Base-by-base conservation (phyloP, 148 eudicot genomes). In the Chenopodium suecicum region DNA sequence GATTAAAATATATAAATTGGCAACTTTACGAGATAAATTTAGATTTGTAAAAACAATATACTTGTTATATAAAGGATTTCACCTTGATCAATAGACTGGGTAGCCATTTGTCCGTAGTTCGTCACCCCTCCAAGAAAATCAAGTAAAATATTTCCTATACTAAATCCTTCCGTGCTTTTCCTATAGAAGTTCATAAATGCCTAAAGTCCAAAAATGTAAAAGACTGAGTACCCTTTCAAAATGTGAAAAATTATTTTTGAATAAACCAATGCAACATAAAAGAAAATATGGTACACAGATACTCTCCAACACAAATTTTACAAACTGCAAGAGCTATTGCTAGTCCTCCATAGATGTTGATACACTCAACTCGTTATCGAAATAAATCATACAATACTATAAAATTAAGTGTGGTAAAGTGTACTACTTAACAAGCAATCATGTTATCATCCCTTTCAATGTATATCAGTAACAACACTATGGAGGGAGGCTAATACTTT, bases 81-180 rank as follows among this genome's bases (percentile, higher is more conserved):
- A 94, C 97, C 78, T 83, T 92, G 97, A 86, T 94, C 98, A 34
- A 94, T 90, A 77, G 98, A 94, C 84, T 89, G 97, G 78, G 89
- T 84, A 17, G 83, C 89, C 98, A 94, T 94, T 84, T 94, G 98
- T 27, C 86, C 90, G 72, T 92, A 92, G 73, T 88, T 94, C 44
- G 93, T 81, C 58, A 90, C 34, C 46, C 98, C 97, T 74, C 97
- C 97, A 65, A 87, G 74, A 73, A 94, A 90, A 85, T 94, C 97
- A 44, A 94, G 91, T 80, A 92, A 82, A 48, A 94, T 90, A 83
- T 94, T 92, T 70, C 97, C 97, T 25, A 92, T 94, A 87, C 98
- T 94, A 78, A 92, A 94, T 56, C 98, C 98, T 68, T 90, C 81
- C 12, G 98, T 94, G 91, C 96, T 94, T 81, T 94, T 94, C 72